Evolutionary conservation across 352 stramenopile species (phyloP), one percentile per base, ranked within the genome.

Genomic region (Phytophthora citrophthora): DNA sequence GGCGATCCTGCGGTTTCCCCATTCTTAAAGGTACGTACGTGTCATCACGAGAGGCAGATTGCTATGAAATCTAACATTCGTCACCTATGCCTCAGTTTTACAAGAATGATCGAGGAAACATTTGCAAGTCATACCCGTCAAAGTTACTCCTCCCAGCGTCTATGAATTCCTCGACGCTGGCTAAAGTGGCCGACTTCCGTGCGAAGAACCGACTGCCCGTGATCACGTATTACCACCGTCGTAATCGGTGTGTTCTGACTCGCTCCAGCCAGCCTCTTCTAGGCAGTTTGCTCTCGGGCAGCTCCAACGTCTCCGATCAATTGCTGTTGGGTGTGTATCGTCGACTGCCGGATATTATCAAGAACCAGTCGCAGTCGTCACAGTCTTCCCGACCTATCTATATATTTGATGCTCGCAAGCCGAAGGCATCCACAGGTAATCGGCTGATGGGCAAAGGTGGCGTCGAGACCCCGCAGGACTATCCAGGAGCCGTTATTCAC

Each of bases 381-480:
- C 56, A 62, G 11, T 92, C 86, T 0, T 89, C 82, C 36, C 77
- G 83, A 3, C 84, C 86, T 9, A 85, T 94, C 29, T 94, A 94
- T 67, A 97, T 98, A 39, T 95, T 97, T 36, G 93, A 98, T 59
- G 89, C 90, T 23, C 79, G 93, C 20, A 95, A 95, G 57, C 81
- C 90, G 13, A 90, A 98, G 49, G 91, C 89, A 6, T 94, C 93
- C 12, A 93, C 88, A 10, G 93, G 86, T 11, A 98, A 98, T 61
- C 75, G 88, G 6, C 73, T 96, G 10, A 94, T 96, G 75, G 93
- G 93, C 6, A 97, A 97, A 70, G 93, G 93, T 39, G 91, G 84
- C 20, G 93, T 98, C 3, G 93, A 97, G 57, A 90, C 86, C 0
- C 72, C 85, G 7, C 86, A 93, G 57, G 84, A 96, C 56, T 95